These are phyloP conservation scores for Acmispon strigosus DNA, from an alignment of 306 rosid species.

Conservation along the genomic window DNA sequence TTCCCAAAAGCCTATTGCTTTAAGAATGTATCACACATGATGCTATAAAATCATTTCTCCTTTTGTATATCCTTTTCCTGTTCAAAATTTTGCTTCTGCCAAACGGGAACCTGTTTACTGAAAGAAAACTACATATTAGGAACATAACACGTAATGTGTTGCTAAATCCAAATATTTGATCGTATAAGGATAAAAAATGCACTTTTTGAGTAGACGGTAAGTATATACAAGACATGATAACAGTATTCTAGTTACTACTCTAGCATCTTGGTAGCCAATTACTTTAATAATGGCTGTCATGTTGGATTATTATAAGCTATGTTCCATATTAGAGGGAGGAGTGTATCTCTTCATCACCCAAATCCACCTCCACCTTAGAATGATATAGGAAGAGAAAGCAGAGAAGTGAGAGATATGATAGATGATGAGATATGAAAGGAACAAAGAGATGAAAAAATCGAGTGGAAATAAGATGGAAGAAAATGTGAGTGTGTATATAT, in stretches of 20 bases:
- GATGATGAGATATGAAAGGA: too few species aligned
- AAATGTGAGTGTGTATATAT: too few species aligned
- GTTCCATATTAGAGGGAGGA: neutral
- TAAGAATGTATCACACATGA: neutral
- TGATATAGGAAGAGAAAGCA: too few species aligned
- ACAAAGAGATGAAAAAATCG: too few species aligned
- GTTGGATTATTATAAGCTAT: neutral
- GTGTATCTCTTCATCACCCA: too few species aligned
- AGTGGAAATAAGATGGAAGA: too few species aligned
- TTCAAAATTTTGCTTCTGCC: slow-evolving; percentile 7
- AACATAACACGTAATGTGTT: neutral
- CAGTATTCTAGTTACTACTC: too few species aligned
- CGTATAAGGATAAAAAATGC: too few species aligned
- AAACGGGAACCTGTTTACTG: slow-evolving; percentile 8
- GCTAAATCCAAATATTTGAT: neutral
- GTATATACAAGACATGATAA: too few species aligned
- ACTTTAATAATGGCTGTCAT: neutral
- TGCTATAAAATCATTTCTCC: neutral
- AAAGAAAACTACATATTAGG: neutral
- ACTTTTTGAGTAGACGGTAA: too few species aligned
- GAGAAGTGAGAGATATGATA: too few species aligned
- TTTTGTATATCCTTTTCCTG: slow-evolving; percentile 1
- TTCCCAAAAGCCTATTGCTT: slow-evolving; percentile 5
- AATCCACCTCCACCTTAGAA: too few species aligned
- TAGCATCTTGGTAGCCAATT: slow-evolving; percentile 2